Conservation (phyloP, 2,329 filamentous ascomycete species). For the Parastagonospora nodorum region DNA sequence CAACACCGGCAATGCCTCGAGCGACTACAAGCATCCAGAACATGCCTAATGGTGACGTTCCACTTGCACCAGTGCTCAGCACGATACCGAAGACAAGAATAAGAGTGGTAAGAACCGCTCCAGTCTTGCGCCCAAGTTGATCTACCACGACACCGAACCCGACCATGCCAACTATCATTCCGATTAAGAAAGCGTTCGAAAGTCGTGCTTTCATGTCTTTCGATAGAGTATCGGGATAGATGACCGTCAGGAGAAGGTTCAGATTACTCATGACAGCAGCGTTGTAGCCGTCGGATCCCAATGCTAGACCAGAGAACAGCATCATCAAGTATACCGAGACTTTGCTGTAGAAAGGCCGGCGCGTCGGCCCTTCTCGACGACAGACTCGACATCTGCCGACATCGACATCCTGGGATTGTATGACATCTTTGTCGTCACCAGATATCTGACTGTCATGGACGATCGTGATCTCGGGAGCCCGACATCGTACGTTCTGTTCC, state of each 20-base stretch:
- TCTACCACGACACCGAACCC: slow-evolving; percentile 41
- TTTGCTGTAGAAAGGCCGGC: slow-evolving; percentile 32
- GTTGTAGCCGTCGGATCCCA: slow-evolving; percentile 46
- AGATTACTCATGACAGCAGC: slow-evolving; percentile 43
- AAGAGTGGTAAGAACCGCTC: slow-evolving; percentile 40
- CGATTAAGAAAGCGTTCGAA: slow-evolving; percentile 44
- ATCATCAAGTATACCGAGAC: slow-evolving; percentile 41
- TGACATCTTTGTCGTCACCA: not conserved
- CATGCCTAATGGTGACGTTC: slow-evolving; percentile 34
- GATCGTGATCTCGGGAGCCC: not conserved
- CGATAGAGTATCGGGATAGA: slow-evolving; percentile 40
- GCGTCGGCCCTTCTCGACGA: slow-evolving; percentile 19
- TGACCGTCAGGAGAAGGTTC: slow-evolving; percentile 34
- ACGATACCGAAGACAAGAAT: slow-evolving; percentile 41
- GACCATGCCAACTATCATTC: slow-evolving; percentile 43
- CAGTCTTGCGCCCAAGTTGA: slow-evolving; percentile 40
- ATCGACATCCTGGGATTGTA: not conserved
- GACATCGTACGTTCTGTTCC: not conserved
- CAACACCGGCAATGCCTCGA: slow-evolving; percentile 53
- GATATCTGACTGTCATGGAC: not conserved
- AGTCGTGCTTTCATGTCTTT: slow-evolving; percentile 34
- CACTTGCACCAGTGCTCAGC: slow-evolving; percentile 34
- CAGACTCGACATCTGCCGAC: not conserved
- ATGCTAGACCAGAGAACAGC: slow-evolving; percentile 42
- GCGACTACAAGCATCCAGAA: slow-evolving; percentile 53